Base-by-base conservation (phyloP, 2,329 filamentous ascomycete species). In the Domatiomyces globalis region DNA sequence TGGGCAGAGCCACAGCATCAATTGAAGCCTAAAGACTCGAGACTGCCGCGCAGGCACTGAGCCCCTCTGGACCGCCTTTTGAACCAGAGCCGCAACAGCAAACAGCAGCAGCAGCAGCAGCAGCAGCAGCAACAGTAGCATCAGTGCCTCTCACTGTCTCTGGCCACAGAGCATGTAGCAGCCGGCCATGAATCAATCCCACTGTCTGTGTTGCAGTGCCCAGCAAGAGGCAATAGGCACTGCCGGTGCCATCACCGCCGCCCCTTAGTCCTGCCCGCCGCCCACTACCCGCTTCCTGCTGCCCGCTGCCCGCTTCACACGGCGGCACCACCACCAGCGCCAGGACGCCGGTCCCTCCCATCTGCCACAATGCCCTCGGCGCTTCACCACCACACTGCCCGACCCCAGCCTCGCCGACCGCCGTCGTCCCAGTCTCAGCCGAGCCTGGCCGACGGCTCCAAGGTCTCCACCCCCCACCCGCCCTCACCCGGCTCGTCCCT, bases 331-430 rank as follows among this genome's bases (percentile, higher is more conserved):
- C 33, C 10, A 15, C 1, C 10, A 5, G 10, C 33, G 12, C 33
- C 33, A 10, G 15, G 8, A 15, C 33, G 15, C 29, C 12, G 29
- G 29, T 10, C 29, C 8, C 8, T 5, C 8, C 29, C 8, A 15
- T 27, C 27, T 20, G 46, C 51, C 54, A 56, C 53, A 39, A 60
- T 58, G 57, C 55, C 52, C 51, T 54, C 56, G 18, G 56, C 55
- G 46, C 48, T 58, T 15, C 33, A 39, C 12, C 33, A 39, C 10
- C 33, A 39, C 33, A 15, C 33, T 39, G 12, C 10, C 12, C 33
- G 15, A 7, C 15, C 33, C 10, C 33, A 15, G 10, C 33, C 4
- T 39, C 33, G 33, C 33, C 9, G 4, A 12, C 9, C 10, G 12
- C 33, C 12, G 12, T 39, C 15, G 15, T 57, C 54, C 8, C 54